Percentiles rank a stretch among this genome's conserved stretches.
Evolutionary conservation across 768 basidiomycete species (phyloP).

Genomic region (Podaxis sp.): DNA sequence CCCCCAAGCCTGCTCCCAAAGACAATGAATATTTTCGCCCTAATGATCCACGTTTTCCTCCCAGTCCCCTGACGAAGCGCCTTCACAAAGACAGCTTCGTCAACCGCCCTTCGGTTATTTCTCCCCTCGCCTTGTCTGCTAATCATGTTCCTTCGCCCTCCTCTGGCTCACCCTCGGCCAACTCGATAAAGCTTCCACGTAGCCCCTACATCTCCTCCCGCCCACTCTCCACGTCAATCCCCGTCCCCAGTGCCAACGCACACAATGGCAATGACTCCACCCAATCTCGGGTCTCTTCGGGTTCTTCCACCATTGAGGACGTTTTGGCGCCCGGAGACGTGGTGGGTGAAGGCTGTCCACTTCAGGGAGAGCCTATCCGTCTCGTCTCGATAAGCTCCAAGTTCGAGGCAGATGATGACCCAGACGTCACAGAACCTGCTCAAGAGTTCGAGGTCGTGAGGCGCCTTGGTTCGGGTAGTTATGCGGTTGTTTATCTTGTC

Average conservation of each 20-base stretch:
- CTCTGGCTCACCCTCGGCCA: conserved; percentile 34
- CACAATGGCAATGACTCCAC: conserved; percentile 27
- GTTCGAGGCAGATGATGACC: conserved; percentile 30
- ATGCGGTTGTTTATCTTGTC: conserved; percentile 94
- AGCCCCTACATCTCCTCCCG: conserved; percentile 40
- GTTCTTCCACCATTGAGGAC: conserved; percentile 51
- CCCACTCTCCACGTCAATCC: conserved; percentile 28
- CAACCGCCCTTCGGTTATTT: conserved; percentile 26
- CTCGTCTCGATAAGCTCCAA: conserved; percentile 50
- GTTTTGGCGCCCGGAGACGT: conserved; percentile 73
- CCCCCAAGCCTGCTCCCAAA: conserved; percentile 32
- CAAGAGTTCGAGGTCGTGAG: conserved; percentile 82
- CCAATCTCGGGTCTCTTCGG: conserved; percentile 34
- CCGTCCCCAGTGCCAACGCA: conserved; percentile 27
- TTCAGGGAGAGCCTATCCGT: conserved; percentile 68
- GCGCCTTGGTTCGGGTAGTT: conserved; percentile 84
- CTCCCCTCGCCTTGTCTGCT: conserved; percentile 30
- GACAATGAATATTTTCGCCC: conserved; percentile 39
- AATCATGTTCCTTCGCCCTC: conserved; percentile 36
- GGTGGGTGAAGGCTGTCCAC: conserved; percentile 63
- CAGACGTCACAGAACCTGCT: conserved; percentile 47
- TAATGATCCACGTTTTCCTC: conserved; percentile 38
- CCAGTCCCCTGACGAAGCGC: conserved; percentile 34
- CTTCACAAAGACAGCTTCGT: conserved; percentile 37
- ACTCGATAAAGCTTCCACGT: conserved; percentile 35